Evolutionary conservation across 768 basidiomycete species (phyloP).

Genomic region (Kwoniella newhampshirensis): DNA sequence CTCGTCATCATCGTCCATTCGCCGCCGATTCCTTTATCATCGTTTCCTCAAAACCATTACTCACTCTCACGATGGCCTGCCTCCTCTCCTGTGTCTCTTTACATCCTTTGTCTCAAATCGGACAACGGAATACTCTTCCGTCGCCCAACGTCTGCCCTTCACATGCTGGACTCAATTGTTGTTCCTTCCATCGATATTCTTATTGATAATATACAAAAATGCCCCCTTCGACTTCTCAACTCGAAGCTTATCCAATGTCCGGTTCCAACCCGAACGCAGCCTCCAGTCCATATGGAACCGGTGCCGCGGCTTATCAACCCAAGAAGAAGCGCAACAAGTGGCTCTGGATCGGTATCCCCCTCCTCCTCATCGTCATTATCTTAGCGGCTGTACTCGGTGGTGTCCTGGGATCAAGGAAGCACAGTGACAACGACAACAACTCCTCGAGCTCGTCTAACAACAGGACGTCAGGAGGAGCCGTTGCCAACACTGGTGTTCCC

Average conservation of each 20-base stretch:
- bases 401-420: conserved; percentile 64
- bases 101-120: not conserved
- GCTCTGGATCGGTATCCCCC: conserved; percentile 53
- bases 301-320: conserved; percentile 9
- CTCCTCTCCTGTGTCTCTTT: conserved; percentile 1
- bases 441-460: conserved; percentile 9
- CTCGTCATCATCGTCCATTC: not conserved
- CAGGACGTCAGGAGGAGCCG: conserved; percentile 54
- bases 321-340: conserved; percentile 53
- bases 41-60: conserved; percentile 1
- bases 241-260: conserved; percentile 38
- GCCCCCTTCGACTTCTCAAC: not conserved
- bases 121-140: not conserved
- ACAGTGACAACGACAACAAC: conserved; percentile 20
- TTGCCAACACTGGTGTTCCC: conserved; percentile 29
- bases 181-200: no score
- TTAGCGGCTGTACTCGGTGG: conserved; percentile 63
- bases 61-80: no score
- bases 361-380: conserved; percentile 53
- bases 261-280: conserved; percentile 41
- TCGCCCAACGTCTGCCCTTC: no score
- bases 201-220: no score
- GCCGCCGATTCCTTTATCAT: conserved; percentile 2
- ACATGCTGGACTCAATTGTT: no score
- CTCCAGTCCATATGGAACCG: conserved; percentile 17